Conservation (phyloP, 495 filamentous ascomycete species). For the Cetradonia linearis region DNA sequence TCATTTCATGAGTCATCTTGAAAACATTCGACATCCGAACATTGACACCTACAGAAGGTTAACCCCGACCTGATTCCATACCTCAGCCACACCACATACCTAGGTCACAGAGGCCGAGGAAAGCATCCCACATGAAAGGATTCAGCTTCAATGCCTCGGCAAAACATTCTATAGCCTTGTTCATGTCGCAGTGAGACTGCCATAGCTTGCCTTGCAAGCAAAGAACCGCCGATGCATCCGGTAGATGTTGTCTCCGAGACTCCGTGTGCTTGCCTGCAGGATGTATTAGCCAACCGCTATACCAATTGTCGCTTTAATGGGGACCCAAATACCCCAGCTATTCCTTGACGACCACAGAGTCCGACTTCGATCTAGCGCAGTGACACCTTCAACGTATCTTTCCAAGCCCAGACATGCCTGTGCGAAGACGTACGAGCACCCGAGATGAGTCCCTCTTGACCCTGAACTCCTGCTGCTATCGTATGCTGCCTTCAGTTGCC, state of each 20-base stretch:
- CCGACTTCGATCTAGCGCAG: conserved; percentile 66
- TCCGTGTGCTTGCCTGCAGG: conserved; percentile 51
- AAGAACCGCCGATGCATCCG: conserved; percentile 71
- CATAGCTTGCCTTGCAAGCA: conserved; percentile 83
- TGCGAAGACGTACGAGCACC: conserved; percentile 85
- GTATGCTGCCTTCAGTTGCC: conserved; percentile 63
- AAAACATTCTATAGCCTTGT: conserved; percentile 72
- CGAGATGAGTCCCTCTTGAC: conserved; percentile 60
- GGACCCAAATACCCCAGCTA: conserved; percentile 49
- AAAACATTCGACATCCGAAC: conserved; percentile 78
- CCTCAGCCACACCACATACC: conserved; percentile 37
- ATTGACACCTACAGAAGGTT: conserved; percentile 53
- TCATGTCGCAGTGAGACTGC: conserved; percentile 65
- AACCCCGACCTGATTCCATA: conserved; percentile 18
- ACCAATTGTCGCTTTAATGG: background rate
- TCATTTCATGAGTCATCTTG: conserved; percentile 60
- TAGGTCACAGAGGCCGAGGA: conserved; percentile 63
- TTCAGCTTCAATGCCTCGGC: conserved; percentile 81
- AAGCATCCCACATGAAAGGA: conserved; percentile 98
- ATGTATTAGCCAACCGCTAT: background rate
- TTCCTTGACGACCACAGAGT: conserved; percentile 59
- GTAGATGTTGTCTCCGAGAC: conserved; percentile 52
- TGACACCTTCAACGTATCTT: conserved; percentile 66
- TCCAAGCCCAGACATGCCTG: conserved; percentile 75
- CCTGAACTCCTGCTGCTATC: conserved; percentile 58